phyloP scores from a whole-genome alignment of 768 basidiomycete genomes.

The Tulasnella sp. region DNA sequence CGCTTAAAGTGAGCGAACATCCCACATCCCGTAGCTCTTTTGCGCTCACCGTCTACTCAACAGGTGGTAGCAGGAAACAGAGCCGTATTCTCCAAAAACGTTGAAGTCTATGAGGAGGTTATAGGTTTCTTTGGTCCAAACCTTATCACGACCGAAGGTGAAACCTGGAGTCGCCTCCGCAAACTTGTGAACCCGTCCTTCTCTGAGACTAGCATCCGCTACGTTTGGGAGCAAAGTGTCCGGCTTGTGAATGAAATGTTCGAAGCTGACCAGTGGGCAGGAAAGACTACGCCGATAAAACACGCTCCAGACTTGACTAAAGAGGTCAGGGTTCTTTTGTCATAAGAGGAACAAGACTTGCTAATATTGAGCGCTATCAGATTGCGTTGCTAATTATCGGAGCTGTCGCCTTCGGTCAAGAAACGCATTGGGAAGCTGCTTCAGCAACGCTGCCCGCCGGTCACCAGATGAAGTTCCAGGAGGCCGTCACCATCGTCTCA shows the following conservation, averaged over 20 bases:
- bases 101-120: neutral
- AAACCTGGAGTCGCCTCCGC: conserved; percentile 2
- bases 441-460: neutral
- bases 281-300: neutral
- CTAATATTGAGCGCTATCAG: neutral
- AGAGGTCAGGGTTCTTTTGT: neutral
- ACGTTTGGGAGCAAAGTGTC: neutral
- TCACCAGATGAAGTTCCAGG: conserved; percentile 9
- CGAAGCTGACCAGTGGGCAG: neutral
- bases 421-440: neutral
- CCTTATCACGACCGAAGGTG: conserved; percentile 11
- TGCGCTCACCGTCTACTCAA: neutral
- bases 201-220: neutral
- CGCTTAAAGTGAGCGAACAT: neutral
- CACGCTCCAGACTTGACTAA: neutral
- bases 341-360: too few relatives aligned
- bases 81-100: neutral
- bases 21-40: neutral
- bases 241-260: conserved; percentile 13
- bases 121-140: neutral
- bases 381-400: conserved; percentile 1
- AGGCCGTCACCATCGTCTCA: neutral
- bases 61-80: neutral
- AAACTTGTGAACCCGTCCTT: neutral
- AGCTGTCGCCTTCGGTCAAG: neutral